Evolutionary conservation across 2,329 filamentous ascomycete genomes (phyloP).

Genomic region (Pseudofabraea citricarpa): DNA sequence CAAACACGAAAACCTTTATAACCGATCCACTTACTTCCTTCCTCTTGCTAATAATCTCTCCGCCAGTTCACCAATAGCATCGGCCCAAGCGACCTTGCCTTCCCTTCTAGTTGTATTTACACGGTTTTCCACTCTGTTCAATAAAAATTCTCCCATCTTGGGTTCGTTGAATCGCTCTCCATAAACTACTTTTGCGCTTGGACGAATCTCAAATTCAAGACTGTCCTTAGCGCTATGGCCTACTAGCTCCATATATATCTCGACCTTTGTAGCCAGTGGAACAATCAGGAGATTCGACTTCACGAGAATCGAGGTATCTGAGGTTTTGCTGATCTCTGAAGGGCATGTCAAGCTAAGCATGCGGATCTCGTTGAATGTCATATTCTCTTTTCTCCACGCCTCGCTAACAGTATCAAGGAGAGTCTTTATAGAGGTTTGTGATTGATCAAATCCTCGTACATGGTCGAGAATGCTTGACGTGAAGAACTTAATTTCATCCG

Average conservation of each 20-base stretch:
- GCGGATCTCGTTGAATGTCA: slow-evolving; percentile 55
- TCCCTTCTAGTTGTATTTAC: slow-evolving; percentile 28
- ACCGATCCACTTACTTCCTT: slow-evolving; percentile 40
- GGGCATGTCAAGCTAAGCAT: slow-evolving; percentile 60
- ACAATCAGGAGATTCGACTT: slow-evolving; percentile 57
- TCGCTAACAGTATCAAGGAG: slow-evolving; percentile 55
- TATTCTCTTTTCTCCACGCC: slow-evolving; percentile 62
- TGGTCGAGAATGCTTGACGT: slow-evolving; percentile 67
- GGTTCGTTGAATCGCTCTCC: slow-evolving; percentile 72
- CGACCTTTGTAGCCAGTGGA: slow-evolving; percentile 63
- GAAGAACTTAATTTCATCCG: slow-evolving; percentile 69
- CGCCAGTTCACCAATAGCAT: slow-evolving; percentile 50
- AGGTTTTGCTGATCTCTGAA: slow-evolving; percentile 57
- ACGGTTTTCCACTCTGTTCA: slow-evolving; percentile 41
- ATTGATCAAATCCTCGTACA: slow-evolving; percentile 56
- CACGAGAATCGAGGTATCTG: slow-evolving; percentile 62
- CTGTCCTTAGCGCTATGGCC: slow-evolving; percentile 40
- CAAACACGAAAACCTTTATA: neutral
- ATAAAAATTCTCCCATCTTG: slow-evolving; percentile 70
- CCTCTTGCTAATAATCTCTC: slow-evolving; percentile 51
- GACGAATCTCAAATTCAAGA: slow-evolving; percentile 48
- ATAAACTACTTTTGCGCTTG: slow-evolving; percentile 62
- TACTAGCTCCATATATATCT: slow-evolving; percentile 53
- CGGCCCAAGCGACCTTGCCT: slow-evolving; percentile 45
- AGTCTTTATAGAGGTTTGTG: slow-evolving; percentile 47